phyloP scores from a whole-genome alignment of 225 moss, liverwort and hornwort genomes.

The Physcomitrium patens region DNA sequence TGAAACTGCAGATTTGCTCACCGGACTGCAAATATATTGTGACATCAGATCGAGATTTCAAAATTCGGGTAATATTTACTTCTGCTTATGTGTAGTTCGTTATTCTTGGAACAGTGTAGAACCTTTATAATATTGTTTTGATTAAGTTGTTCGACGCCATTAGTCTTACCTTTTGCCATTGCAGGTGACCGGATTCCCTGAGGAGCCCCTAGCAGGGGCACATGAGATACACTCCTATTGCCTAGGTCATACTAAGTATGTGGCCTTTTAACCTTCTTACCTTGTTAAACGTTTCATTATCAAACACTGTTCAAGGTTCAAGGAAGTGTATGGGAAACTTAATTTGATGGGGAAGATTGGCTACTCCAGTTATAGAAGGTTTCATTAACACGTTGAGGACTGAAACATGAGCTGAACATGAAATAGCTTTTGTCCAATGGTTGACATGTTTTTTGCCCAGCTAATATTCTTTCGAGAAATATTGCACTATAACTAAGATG shows the following conservation, averaged over 20 bases:
- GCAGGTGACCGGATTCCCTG: constrained; percentile 79
- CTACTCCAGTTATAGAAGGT: neutral
- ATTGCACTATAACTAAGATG: constrained; percentile 8
- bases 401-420: neutral
- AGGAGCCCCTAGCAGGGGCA: constrained; percentile 67
- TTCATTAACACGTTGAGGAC: neutral
- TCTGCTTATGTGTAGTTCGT: constrained; percentile 6
- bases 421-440: neutral
- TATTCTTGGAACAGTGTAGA: constrained; percentile 6
- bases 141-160: constrained; percentile 2
- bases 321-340: neutral
- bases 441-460: too few species aligned
- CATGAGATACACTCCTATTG: constrained; percentile 95
- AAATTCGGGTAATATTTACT: constrained; percentile 75
- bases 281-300: neutral
- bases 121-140: constrained; percentile 3
- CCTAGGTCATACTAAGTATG: constrained; percentile 87
- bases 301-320: neutral
- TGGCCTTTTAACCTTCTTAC: neutral
- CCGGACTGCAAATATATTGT: constrained; percentile 81
- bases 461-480: neutral
- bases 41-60: constrained; percentile 92
- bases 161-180: constrained; percentile 27
- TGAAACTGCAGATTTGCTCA: constrained; percentile 68
- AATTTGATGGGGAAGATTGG: neutral